Conservation (phyloP, 106 monocot genomes). For the Narthecium ossifragum region DNA sequence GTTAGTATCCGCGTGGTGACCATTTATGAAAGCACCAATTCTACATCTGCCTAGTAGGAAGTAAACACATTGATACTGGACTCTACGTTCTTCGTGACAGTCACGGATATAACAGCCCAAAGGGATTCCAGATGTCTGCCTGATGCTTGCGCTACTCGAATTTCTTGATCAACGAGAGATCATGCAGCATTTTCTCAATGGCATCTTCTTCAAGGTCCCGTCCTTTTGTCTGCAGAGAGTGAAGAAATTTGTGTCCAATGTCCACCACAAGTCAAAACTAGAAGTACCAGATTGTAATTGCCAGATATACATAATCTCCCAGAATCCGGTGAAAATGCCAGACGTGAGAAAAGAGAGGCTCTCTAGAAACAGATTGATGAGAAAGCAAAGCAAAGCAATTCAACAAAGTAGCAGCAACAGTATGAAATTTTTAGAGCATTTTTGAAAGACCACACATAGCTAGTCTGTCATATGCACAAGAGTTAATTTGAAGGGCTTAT, state of each 20-base stretch:
- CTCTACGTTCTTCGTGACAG: too few species aligned
- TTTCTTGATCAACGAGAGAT: slow-evolving; percentile 70
- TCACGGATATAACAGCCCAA: too few species aligned
- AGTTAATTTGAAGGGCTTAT: too few species aligned
- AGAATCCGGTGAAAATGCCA: neutral
- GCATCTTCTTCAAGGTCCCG: slow-evolving; percentile 50
- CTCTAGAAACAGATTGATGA: neutral
- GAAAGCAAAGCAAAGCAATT: too few species aligned
- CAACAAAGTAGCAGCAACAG: too few species aligned
- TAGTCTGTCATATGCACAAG: too few species aligned
- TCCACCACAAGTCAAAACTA: neutral
- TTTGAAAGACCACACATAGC: neutral
- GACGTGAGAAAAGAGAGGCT: neutral
- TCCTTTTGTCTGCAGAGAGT: slow-evolving; percentile 38
- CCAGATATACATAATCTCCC: neutral
- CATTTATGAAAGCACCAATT: too few species aligned
- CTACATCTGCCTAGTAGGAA: too few species aligned
- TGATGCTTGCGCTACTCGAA: slow-evolving; percentile 69
- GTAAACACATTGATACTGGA: too few species aligned
- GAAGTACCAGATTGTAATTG: neutral
- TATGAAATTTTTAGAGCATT: too few species aligned
- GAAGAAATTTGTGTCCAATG: neutral
- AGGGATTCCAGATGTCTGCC: too few species aligned
- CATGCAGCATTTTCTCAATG: slow-evolving; percentile 76
- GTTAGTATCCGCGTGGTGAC: too few species aligned